Conservation (phyloP, 2,329 filamentous ascomycete species). For the Cladosporium sp. region DNA sequence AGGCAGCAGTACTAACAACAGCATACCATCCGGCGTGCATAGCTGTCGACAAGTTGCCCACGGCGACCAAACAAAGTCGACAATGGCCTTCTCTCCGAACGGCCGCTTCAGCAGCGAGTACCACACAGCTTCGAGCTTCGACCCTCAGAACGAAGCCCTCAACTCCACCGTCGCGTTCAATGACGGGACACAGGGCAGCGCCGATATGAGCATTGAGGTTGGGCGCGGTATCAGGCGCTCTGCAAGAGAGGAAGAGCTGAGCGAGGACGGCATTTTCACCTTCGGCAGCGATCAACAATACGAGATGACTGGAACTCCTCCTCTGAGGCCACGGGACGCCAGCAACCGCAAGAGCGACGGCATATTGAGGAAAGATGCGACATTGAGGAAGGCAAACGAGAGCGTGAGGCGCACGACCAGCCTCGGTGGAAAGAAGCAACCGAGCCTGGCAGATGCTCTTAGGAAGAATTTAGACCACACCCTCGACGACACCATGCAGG, state of each 20-base stretch:
- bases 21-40: constrained; percentile 1
- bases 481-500: constrained; percentile 33
- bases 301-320: constrained; percentile 42
- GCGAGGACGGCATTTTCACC: constrained; percentile 47
- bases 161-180: constrained; percentile 34
- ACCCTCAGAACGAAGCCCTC: constrained; percentile 29
- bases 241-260: constrained; percentile 44
- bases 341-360: constrained; percentile 31
- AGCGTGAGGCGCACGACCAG: constrained; percentile 25
- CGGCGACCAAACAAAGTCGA: neutral
- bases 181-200: constrained; percentile 32
- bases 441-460: constrained; percentile 7
- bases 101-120: constrained; percentile 13
- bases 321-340: constrained; percentile 25
- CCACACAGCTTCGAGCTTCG: constrained; percentile 20
- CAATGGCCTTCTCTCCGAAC: constrained; percentile 3
- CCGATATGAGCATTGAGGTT: constrained; percentile 52
- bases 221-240: constrained; percentile 47
- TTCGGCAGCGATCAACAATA: constrained; percentile 47
- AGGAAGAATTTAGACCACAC: constrained; percentile 11
- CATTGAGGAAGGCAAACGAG: constrained; percentile 39
- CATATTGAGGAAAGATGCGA: constrained; percentile 42
- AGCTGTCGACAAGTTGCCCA: neutral
- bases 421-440: neutral
- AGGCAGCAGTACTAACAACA: constrained; percentile 1